Percentiles rank a stretch among this genome's conserved stretches.
phyloP scores from a whole-genome alignment of 345 rosid genomes.

The Erucastrum elatum region DNA sequence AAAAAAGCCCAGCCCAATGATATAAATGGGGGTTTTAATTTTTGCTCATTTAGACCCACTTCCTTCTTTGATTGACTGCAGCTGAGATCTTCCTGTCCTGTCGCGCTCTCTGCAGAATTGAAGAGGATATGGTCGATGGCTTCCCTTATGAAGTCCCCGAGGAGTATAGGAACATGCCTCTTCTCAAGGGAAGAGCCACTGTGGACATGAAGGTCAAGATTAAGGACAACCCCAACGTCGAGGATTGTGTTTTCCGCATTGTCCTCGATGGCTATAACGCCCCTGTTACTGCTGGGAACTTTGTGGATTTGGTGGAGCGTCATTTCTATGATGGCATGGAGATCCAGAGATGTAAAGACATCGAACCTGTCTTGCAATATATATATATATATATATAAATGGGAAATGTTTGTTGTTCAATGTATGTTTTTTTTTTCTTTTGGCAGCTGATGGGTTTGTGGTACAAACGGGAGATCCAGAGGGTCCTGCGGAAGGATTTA shows the following conservation, averaged over 20 bases:
- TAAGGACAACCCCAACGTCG: conserved; percentile 89
- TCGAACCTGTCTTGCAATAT: neutral
- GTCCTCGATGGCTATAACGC: conserved; percentile 97
- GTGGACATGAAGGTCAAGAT: conserved; percentile 99
- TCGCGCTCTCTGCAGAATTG: conserved; percentile 99
- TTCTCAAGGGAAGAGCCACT: conserved; percentile 89
- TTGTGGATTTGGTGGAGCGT: conserved; percentile 83
- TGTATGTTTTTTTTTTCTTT: neutral
- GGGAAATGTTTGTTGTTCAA: neutral
- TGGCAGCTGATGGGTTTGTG: conserved; percentile 96
- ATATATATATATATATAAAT: neutral
- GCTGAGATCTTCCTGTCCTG: conserved; percentile 98
- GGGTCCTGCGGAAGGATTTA: conserved; percentile 95
- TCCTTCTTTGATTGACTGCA: conserved; percentile 88
- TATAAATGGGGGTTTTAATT: neutral
- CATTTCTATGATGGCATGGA: conserved; percentile 99
- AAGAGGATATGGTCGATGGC: conserved; percentile 98
- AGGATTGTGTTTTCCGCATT: conserved; percentile 80
- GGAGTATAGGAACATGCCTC: conserved; percentile 80
- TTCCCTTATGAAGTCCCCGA: conserved; percentile 93
- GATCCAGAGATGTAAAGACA: conserved; percentile 83
- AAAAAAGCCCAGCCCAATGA: neutral
- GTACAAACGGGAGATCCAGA: conserved; percentile 99
- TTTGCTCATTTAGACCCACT: conserved; percentile 35
- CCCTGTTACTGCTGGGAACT: conserved; percentile 94